Evolutionary conservation across 176 grass and related monocot species (phyloP).

Genomic region (Bolboschoenus planiculmis): DNA sequence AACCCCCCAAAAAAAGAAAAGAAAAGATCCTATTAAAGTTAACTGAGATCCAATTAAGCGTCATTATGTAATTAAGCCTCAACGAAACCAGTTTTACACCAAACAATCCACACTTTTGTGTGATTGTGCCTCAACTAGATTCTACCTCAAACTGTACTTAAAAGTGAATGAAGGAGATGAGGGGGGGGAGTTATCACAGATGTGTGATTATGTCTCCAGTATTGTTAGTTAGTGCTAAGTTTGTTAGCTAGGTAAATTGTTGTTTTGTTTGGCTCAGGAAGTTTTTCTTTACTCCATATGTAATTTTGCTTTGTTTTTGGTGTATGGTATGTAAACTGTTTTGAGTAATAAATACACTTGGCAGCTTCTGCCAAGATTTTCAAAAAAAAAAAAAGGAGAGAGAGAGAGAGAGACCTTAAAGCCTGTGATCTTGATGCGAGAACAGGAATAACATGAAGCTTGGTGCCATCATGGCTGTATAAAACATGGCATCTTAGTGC

Average conservation of each 20-base stretch:
- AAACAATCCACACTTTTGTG: not conserved
- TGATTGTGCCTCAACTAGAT: constrained; percentile 1
- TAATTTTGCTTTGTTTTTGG: too few relatives aligned
- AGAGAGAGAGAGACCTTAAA: constrained; percentile 40
- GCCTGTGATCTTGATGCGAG: constrained; percentile 80
- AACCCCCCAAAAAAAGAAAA: too few relatives aligned
- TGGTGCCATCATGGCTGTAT: constrained; percentile 56
- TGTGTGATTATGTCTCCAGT: too few relatives aligned
- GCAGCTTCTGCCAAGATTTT: too few relatives aligned
- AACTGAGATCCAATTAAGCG: not conserved
- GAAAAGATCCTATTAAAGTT: not conserved
- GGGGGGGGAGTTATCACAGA: not conserved
- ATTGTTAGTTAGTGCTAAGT: too few relatives aligned
- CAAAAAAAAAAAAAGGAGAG: constrained; percentile 18
- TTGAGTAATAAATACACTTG: too few relatives aligned
- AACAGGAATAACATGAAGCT: constrained; percentile 71
- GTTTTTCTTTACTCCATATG: too few relatives aligned
- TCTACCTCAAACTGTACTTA: not conserved
- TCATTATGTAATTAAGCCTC: not conserved
- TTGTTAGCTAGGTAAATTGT: too few relatives aligned
- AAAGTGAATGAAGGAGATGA: not conserved
- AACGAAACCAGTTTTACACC: not conserved
- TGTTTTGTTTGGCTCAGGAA: too few relatives aligned
- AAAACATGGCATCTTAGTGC: constrained; percentile 66
- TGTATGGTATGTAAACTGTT: too few relatives aligned